Evolutionary conservation across 2,329 filamentous ascomycete species (phyloP).

Genomic region (Diplodia corticola): DNA sequence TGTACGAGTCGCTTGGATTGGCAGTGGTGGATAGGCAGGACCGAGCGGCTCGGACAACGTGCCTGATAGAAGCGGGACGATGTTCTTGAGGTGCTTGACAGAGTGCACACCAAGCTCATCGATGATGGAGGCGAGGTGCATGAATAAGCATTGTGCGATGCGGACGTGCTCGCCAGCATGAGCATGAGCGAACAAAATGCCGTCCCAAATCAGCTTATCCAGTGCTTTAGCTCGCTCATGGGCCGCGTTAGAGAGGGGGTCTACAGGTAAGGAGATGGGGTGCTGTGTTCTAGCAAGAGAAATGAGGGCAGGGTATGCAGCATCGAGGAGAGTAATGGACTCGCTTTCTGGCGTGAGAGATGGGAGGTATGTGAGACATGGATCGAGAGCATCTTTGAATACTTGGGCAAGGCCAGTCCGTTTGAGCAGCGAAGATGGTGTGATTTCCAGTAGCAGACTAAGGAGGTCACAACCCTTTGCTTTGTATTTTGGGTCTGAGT

Average conservation of each 20-base stretch:
- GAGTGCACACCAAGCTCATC: slow-evolving; percentile 60
- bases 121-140: slow-evolving; percentile 53
- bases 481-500: slow-evolving; percentile 57
- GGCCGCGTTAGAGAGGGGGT: slow-evolving; percentile 25
- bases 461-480: slow-evolving; percentile 59
- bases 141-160: slow-evolving; percentile 60
- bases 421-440: slow-evolving; percentile 55
- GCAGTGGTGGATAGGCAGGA: slow-evolving; percentile 53
- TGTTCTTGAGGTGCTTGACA: slow-evolving; percentile 67
- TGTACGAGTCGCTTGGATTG: slow-evolving; percentile 55
- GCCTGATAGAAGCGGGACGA: slow-evolving; percentile 66
- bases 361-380: slow-evolving; percentile 75
- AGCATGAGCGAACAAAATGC: slow-evolving; percentile 48
- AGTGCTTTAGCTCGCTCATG: slow-evolving; percentile 42
- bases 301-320: slow-evolving; percentile 67
- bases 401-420: slow-evolving; percentile 66
- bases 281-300: slow-evolving; percentile 53
- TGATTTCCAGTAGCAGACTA: slow-evolving; percentile 55
- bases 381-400: slow-evolving; percentile 68
- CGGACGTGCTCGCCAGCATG: slow-evolving; percentile 61
- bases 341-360: slow-evolving; percentile 73
- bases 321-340: slow-evolving; percentile 62
- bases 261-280: slow-evolving; percentile 32
- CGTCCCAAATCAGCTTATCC: slow-evolving; percentile 46
- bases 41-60: slow-evolving; percentile 71